Conservation (phyloP, 805 yeast genomes). For the Ogataea ramenticola region DNA sequence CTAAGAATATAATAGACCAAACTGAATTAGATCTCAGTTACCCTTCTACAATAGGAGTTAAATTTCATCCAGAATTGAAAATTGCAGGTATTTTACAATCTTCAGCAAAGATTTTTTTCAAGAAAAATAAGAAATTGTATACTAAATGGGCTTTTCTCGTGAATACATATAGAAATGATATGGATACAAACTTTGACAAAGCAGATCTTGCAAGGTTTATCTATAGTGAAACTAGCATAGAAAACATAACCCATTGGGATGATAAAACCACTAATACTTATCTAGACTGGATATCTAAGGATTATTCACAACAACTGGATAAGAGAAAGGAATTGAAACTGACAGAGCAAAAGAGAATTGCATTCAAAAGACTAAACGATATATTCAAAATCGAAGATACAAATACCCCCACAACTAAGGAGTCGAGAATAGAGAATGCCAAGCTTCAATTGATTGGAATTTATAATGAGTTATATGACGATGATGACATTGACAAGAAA, state of each 20-base stretch:
- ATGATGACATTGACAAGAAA: not conserved
- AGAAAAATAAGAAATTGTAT: constrained; percentile 11
- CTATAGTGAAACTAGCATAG: constrained; percentile 19
- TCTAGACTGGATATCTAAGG: constrained; percentile 41
- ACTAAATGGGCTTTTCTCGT: constrained; percentile 22
- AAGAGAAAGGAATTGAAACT: not conserved
- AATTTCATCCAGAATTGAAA: constrained; percentile 31
- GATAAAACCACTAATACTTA: constrained; percentile 38
- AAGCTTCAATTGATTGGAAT: not conserved
- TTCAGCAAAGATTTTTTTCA: constrained; percentile 27
- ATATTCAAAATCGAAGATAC: constrained; percentile 6
- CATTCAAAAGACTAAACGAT: constrained; percentile 8
- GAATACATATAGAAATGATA: constrained; percentile 20
- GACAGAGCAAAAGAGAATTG: constrained; percentile 2
- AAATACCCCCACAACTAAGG: too few relatives aligned
- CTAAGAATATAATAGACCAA: constrained; percentile 20
- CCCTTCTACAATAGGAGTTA: not conserved
- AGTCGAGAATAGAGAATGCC: not conserved
- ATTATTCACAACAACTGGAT: constrained; percentile 1
- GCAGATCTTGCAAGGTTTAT: constrained; percentile 10
- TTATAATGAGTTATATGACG: constrained; percentile 1
- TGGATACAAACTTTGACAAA: constrained; percentile 2
- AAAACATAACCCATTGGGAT: constrained; percentile 40
- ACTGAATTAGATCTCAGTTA: constrained; percentile 8
- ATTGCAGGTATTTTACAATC: constrained; percentile 27